These are phyloP conservation scores for Microdochium nivale DNA, from an alignment of 2,329 filamentous ascomycete species.

Conservation along the genomic window DNA sequence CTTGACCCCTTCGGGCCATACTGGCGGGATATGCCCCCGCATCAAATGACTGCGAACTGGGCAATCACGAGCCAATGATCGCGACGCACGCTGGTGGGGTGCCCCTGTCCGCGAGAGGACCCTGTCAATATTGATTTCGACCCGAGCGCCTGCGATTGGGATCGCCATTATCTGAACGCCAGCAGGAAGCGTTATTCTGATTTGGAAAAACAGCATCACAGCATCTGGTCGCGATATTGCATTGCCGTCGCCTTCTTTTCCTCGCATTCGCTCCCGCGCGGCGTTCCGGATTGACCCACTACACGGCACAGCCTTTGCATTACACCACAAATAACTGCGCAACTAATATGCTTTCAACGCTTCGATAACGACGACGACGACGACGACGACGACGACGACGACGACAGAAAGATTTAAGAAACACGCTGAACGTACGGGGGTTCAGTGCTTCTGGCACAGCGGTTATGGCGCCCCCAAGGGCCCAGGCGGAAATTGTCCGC, in stretches of 20 bases:
- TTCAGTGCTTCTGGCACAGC: background rate
- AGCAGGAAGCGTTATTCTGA: background rate
- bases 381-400: background rate
- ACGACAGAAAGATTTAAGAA: no score
- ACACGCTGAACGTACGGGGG: no score
- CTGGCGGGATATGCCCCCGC: background rate
- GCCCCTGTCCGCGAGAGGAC: background rate
- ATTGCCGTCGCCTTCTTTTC: background rate
- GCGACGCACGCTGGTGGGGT: background rate
- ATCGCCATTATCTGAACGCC: background rate
- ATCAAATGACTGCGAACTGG: background rate
- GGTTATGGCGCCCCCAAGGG: background rate
- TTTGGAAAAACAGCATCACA: background rate
- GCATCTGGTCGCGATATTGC: background rate
- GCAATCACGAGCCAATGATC: background rate
- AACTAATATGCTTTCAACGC: background rate
- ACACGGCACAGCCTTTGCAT: background rate
- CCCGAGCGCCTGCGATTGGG: background rate
- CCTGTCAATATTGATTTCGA: background rate
- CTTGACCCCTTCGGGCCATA: background rate
- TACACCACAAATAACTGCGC: background rate
- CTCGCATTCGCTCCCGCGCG: background rate
- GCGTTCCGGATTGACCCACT: background rate
- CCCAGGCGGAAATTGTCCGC: conserved; percentile 41
- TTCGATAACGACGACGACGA: background rate